Percentiles rank a stretch among this genome's conserved stretches.
phyloP scores from a whole-genome alignment of 257 asterid genomes.

The Salvia miltiorrhiza region DNA sequence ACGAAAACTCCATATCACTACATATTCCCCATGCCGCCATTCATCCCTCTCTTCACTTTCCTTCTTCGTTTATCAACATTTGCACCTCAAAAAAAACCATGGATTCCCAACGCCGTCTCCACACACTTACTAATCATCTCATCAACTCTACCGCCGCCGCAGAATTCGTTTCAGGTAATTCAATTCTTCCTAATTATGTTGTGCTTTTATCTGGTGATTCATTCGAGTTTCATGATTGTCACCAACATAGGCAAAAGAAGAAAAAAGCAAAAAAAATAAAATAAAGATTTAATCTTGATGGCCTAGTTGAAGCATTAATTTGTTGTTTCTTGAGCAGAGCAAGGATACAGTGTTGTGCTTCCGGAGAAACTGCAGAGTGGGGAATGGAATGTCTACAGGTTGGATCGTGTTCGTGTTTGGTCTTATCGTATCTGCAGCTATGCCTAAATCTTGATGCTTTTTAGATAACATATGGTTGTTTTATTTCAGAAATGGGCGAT shows the following conservation, averaged over 20 bases:
- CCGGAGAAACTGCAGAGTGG: conserved; percentile 69
- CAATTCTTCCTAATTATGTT: neutral
- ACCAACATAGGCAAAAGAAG: neutral
- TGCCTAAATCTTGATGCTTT: neutral
- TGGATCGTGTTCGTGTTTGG: too few species aligned
- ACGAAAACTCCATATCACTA: neutral
- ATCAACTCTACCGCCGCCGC: conserved; percentile 30
- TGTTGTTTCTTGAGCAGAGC: conserved; percentile 36
- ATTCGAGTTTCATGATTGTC: conserved; percentile 2
- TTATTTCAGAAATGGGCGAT: conserved; percentile 40
- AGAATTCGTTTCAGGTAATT: conserved; percentile 35
- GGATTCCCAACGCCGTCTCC: conserved; percentile 50
- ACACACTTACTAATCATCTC: conserved; percentile 36
- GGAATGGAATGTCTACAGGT: conserved; percentile 77
- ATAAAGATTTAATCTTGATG: neutral
- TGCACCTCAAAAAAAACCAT: neutral
- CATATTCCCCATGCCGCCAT: neutral
- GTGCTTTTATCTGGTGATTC: neutral
- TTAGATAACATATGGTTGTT: neutral
- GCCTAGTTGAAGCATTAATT: neutral
- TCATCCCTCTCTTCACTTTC: neutral
- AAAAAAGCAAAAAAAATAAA: neutral
- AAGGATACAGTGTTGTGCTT: conserved; percentile 63
- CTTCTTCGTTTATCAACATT: conserved; percentile 1
- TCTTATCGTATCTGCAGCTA: neutral